Evolutionary conservation across 1,284 basidiomycete species (phyloP), one percentile per base, ranked within the genome.

Genomic region (Anthracocystis walkeri): DNA sequence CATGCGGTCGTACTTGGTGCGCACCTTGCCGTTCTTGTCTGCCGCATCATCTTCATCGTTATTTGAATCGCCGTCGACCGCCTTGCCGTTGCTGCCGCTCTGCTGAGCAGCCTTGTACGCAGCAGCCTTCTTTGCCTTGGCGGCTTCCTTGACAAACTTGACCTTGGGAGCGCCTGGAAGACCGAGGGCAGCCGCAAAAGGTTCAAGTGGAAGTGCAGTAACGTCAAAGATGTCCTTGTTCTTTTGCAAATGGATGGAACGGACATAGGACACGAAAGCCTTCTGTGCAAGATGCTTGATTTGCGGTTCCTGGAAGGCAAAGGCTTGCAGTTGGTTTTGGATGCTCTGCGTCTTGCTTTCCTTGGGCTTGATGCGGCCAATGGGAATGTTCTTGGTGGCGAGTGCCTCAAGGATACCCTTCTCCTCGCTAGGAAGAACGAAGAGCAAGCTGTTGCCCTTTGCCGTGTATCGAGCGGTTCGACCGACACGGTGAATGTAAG

Each of bases 1-100:
- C 94, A 99, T 97, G 57, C 94, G 90, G 86, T 99, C 97, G 85
- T 98, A 97, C 87, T 97, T 98, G 5, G 97, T 98, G 66, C 80
- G 71, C 59, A 82, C 82, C 35, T 82, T 77, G 23, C 66, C 74
- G 25, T 69, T 70, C 27, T 77, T 75, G 20, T 58, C 58, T 5
- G 54, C 50, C 7, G 54, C 62, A 6, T 58, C 82, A 35, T 85
- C 86, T 0, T 77, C 85, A 21, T 81, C 86, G 23, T 86, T 87
- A 18, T 83, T 84, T 11, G 75, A 84, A 18, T 64, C 72, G 31
- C 45, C 53, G 11, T 56, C 64, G n/a, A 20, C 70, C 69, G 58
- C 58, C 23, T 51, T 56, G 53, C 50, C 58, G 27, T 33, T 48
- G 38, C 21, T 45, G 40, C 78, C 68, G 35, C 75, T 55, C 20